Evolutionary conservation across 2,329 filamentous ascomycete genomes (phyloP), one percentile per base, ranked within the genome.

Genomic region (Claviceps capensis): DNA sequence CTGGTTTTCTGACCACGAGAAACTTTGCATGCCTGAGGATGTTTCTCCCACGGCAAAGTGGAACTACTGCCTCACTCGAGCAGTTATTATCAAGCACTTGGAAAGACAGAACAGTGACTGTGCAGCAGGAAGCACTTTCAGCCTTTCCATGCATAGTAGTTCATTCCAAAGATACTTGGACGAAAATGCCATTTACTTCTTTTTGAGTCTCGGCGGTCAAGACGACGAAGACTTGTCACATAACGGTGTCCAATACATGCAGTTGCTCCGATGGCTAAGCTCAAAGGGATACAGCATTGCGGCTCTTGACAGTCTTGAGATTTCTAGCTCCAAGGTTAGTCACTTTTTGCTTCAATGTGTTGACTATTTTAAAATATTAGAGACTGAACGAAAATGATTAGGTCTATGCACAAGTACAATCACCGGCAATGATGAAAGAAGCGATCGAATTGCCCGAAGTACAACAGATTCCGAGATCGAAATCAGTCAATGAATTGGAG

Each of bases 31-130:
- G 14, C 80, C 83, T 4, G 45, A 56, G 2, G 52, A 56, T 4
- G 51, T 37, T 3, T 48, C 60, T 2, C 52, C 47, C 0, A 53
- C 45, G 1, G 16, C n/a, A n/a, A 17, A 46, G 4, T 65, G 62
- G 58, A 83, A 80, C 59, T 87, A 81, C 59, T 68, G 76, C 1
- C 71, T 88, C 8, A 77, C 81, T 13, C 74, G 85, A 48, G 71
- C 76, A 8, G 73, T 81, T 4, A 72, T 89, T 51, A 77, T 86
- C 48, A 73, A 77, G 23, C 86, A 90, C 64, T 70, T 88, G 4
- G 58, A 68, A 34, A 48, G 51, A 23, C 16, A 4, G 7, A 9
- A 17, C 40, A 19, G 40, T 17, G n/a, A 17, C 40, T n/a, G 17
- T 5, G 74, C 14, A 40, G 37, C 16, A n/a, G 37, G 37, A n/a